Base-by-base conservation (phyloP, 1,284 basidiomycete species). In the Ceratobasidium sp. region DNA sequence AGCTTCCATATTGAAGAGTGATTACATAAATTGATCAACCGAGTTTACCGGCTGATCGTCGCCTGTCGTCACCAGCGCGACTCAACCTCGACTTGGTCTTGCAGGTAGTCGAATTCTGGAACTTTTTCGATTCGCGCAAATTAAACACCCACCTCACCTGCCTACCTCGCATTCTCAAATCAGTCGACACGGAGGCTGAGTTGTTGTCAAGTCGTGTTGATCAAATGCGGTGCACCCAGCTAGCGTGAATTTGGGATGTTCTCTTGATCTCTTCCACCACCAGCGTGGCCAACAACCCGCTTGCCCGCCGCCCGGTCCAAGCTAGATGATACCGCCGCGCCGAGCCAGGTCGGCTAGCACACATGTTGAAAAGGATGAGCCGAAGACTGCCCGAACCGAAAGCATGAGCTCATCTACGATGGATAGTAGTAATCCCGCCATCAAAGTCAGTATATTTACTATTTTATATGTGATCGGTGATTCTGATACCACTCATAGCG, bases 131-230 rank as follows among this genome's bases (percentile, higher is more conserved):
- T 58, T 58, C 13, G 15, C 23, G 26, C 56, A 3, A 9, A 26
- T 18, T 33, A 28, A 28, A n/a, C 56, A 55, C 18, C 56, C 56
- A 58, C 18, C n/a, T 58, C 56, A 58, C 56, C 18, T 58, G 56
- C 56, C 56, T 26, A 6, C 23, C 26, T 26, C 10, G 28, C 56
- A 28, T 33, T 58, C 56, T 58, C 56, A 58, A 26, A 58, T 58
- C 56, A 28, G 56, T 33, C 56, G 56, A 58, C 28, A 23, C 56
- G 56, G 56, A 58, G 56, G 53, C 56, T 58, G 56, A 58, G 56
- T 26, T 58, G 56, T 58, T 58, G 53, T 28, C 26, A 33, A 58
- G 56, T 58, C 3, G 13, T 58, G 23, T 58, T 58, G 26, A 58
- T 58, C 56, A 55, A 58, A 58, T 23, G 56, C 56, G 28, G 56